Base-by-base conservation (phyloP, 1,284 basidiomycete genomes). In the Neotropicomus parvogracilis region DNA sequence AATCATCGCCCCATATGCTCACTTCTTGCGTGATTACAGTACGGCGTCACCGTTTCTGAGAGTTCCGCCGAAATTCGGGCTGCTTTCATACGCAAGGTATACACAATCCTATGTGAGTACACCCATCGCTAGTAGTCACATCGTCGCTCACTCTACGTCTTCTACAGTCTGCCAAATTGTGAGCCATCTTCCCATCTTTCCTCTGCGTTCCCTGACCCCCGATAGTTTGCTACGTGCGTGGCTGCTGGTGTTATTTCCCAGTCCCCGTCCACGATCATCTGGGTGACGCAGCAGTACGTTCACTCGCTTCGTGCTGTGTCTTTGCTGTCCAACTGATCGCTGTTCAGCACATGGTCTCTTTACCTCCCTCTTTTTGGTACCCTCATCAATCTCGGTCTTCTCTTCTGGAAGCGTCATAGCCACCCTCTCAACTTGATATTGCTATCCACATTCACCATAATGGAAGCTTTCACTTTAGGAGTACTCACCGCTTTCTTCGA, bases 391-490 rank as follows among this genome's bases (percentile, higher is more conserved):
- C 79, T 94, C 37, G 83, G 83, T 4, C 68, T 90, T 37, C 73
- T 92, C 13, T 93, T 81, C 73, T 92, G 87, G 86, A 92, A 94
- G 69, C 84, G 91, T 52, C 89, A 92, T 70, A 82, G 77, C 63
- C 83, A 90, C 64, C 91, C 92, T 13, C 71, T 79, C 66, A 95
- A 95, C 69, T 75, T 93, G 44, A 71, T 87, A 42, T 73, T 95
- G 13, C 75, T 95, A 32, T 78, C 80, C 20, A 77, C 82, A 0
- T 93, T 92, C 68, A 93, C 91, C 7, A 59, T 84, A 26, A 70
- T 90, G 69, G 90, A 93, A 65, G 83, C 88, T 3, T 83, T 88
- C 62, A 84, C 86, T 1, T 73, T 95, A 45, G 91, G 91, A 29
- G 69, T 89, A 10, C 79, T 85, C 29, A 76, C 88, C 32, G 85